Conservation (phyloP, 2,329 filamentous ascomycete genomes). For the Dothideomycetes sp. region DNA sequence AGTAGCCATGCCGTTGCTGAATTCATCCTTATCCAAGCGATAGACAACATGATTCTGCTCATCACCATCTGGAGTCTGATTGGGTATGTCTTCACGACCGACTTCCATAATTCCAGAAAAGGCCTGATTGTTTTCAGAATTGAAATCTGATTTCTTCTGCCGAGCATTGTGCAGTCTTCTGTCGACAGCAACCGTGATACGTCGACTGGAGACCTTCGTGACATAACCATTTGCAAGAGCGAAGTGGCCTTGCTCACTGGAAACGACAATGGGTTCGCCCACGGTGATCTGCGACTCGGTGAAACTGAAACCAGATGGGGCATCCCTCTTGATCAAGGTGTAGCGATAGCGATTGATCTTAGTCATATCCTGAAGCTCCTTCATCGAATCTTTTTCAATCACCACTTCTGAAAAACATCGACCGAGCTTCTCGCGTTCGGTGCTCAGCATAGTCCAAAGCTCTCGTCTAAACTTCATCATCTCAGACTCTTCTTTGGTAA, state of each 20-base stretch:
- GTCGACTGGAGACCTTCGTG: constrained; percentile 61
- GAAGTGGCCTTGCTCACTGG: constrained; percentile 90
- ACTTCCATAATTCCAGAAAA: constrained; percentile 92
- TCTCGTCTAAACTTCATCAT: constrained; percentile 79
- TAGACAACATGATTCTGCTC: constrained; percentile 54
- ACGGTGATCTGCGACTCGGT: constrained; percentile 77
- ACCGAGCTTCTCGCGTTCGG: constrained; percentile 76
- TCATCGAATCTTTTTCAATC: constrained; percentile 66
- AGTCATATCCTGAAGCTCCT: constrained; percentile 50
- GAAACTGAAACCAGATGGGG: constrained; percentile 62
- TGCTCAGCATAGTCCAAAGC: constrained; percentile 91
- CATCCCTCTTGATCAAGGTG: constrained; percentile 64
- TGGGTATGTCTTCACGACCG: constrained; percentile 38
- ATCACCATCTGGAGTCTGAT: constrained; percentile 17
- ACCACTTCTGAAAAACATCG: constrained; percentile 84
- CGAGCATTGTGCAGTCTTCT: constrained; percentile 79
- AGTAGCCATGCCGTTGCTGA: constrained; percentile 93
- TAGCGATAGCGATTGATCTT: constrained; percentile 93
- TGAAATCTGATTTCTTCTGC: constrained; percentile 64
- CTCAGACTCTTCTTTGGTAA: constrained; percentile 92
- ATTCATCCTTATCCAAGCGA: constrained; percentile 93
- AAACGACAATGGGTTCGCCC: constrained; percentile 92
- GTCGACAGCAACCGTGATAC: constrained; percentile 84
- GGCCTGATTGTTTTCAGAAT: constrained; percentile 67
- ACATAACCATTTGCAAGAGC: constrained; percentile 89